Evolutionary conservation across 805 yeast genomes (phyloP).

Genomic region (Wickerhamiella allomyrinae): DNA sequence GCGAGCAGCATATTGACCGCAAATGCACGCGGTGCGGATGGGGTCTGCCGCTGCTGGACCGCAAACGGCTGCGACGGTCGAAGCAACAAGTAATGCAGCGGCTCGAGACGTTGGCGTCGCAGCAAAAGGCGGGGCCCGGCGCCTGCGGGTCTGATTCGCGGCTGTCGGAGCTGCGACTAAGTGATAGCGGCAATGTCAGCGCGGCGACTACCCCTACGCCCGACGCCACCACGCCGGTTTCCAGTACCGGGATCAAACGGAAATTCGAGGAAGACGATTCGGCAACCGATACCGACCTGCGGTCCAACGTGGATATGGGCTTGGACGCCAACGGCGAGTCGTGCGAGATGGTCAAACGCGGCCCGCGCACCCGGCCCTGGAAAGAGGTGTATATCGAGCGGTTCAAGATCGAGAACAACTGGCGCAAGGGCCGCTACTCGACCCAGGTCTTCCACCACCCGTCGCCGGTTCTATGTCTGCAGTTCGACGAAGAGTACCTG

Average conservation of each 20-base stretch:
- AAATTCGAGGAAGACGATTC: slow-evolving; percentile 2
- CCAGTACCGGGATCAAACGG: neutral
- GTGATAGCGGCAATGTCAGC: neutral
- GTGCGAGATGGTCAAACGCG: neutral
- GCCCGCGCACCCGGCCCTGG: slow-evolving; percentile 72
- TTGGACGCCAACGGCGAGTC: neutral
- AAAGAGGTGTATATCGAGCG: slow-evolving; percentile 87
- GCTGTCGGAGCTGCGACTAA: neutral
- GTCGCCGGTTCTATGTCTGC: slow-evolving; percentile 53
- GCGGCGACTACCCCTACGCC: neutral
- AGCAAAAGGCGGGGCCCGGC: neutral
- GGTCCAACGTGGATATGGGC: neutral
- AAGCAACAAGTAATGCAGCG: slow-evolving; percentile 21
- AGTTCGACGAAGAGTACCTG: slow-evolving; percentile 62
- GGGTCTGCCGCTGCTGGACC: slow-evolving; percentile 92
- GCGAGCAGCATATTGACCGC: slow-evolving; percentile 94
- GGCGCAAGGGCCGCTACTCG: slow-evolving; percentile 72
- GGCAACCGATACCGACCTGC: neutral
- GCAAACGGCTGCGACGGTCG: slow-evolving; percentile 33
- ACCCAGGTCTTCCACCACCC: slow-evolving; percentile 50
- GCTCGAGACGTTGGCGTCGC: slow-evolving; percentile 10
- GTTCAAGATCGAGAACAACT: slow-evolving; percentile 79
- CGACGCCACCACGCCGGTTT: neutral
- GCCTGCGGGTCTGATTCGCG: neutral
- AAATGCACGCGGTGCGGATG: slow-evolving; percentile 98